phyloP scores from a whole-genome alignment of 129 eudicot genomes.

The Chrysanthemum seticuspe region DNA sequence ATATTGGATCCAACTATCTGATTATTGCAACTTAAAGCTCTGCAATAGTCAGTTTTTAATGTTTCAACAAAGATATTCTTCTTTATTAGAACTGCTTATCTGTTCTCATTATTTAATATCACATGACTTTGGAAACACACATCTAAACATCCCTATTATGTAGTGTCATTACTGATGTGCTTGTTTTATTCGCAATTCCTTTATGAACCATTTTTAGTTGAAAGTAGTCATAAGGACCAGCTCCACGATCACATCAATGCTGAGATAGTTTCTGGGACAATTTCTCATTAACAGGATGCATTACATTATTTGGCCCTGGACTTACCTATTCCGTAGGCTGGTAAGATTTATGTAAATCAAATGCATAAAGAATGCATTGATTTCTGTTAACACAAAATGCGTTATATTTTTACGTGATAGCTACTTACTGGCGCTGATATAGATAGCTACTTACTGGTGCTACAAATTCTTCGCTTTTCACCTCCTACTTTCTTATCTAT shows the following conservation, averaged over 20 bases:
- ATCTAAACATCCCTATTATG: slow-evolving; percentile 8
- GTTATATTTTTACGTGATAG: background rate
- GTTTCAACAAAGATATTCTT: too few relatives aligned
- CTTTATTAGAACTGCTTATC: too few relatives aligned
- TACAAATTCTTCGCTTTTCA: too few relatives aligned
- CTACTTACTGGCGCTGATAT: slow-evolving; percentile 11
- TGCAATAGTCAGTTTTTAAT: too few relatives aligned
- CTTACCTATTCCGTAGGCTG: slow-evolving; percentile 84
- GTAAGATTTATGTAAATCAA: slow-evolving; percentile 40
- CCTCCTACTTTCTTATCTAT: too few relatives aligned
- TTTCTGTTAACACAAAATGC: slow-evolving; percentile 13
- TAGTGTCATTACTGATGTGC: background rate
- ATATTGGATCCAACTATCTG: too few relatives aligned
- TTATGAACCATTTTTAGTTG: slow-evolving; percentile 96
- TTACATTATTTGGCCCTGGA: slow-evolving; percentile 89
- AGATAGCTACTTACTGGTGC: background rate
- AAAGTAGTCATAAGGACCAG: slow-evolving; percentile 92
- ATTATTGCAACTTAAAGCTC: too few relatives aligned
- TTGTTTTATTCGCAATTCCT: slow-evolving; percentile 56
- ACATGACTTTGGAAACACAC: too few relatives aligned
- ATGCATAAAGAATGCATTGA: background rate
- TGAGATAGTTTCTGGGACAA: slow-evolving; percentile 94
- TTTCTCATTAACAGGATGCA: slow-evolving; percentile 91
- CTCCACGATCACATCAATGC: slow-evolving; percentile 98
- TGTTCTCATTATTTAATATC: too few relatives aligned